These are phyloP conservation scores for Lenzites betulinus DNA, from an alignment of 768 basidiomycete species.

Conservation along the genomic window DNA sequence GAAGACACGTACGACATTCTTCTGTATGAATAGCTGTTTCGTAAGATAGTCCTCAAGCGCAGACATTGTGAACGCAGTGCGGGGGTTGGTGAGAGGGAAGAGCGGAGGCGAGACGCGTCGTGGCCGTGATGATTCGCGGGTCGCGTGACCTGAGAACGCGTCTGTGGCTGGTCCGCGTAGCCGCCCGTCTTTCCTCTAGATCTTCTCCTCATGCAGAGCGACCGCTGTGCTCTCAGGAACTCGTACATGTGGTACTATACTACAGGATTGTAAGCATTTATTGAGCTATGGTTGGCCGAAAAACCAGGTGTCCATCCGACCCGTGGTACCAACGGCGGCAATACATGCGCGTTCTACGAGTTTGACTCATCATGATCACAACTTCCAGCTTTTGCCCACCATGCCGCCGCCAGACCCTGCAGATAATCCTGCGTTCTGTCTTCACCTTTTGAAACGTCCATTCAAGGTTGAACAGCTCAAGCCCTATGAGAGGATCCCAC, in stretches of 20 bases:
- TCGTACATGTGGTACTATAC: too few relatives aligned
- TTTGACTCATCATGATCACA: too few relatives aligned
- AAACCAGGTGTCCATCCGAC: too few relatives aligned
- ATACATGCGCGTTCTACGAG: too few relatives aligned
- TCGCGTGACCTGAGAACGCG: constrained; percentile 17
- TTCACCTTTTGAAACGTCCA: neutral
- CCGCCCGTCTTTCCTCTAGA: neutral
- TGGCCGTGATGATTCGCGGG: constrained; percentile 2
- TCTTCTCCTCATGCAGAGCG: neutral
- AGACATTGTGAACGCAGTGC: neutral
- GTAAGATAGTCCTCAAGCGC: constrained; percentile 42
- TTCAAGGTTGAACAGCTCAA: neutral
- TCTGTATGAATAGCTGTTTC: constrained; percentile 48
- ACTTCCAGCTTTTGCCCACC: neutral
- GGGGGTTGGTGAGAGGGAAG: neutral
- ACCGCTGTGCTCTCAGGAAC: too few relatives aligned
- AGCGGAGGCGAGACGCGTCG: constrained; percentile 7
- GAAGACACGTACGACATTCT: constrained; percentile 40
- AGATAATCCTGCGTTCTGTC: neutral
- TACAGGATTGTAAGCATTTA: too few relatives aligned
- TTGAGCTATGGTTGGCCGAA: too few relatives aligned
- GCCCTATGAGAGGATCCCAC: neutral
- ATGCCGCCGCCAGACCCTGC: neutral
- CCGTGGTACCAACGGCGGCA: too few relatives aligned
- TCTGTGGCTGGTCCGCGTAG: constrained; percentile 11